Conservation (phyloP, 306 rosid species). For the Mimosa bimucronata region DNA sequence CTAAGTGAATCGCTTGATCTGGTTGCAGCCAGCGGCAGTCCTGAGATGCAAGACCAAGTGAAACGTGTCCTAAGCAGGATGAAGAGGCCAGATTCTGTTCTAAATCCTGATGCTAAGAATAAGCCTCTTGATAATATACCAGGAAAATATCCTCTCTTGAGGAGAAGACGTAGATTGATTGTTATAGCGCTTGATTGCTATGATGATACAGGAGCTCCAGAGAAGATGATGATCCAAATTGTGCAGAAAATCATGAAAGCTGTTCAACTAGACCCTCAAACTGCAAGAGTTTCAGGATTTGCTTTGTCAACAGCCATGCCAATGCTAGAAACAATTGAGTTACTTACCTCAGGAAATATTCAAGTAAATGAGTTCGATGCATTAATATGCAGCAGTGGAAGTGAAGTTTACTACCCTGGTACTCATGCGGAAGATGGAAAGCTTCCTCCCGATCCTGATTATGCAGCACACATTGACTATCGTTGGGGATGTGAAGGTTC, state of each 20-base stretch:
- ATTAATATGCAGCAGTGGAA: slow-evolving; percentile 68
- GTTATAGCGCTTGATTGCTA: slow-evolving; percentile 69
- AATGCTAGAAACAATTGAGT: slow-evolving; percentile 56
- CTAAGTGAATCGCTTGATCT: slow-evolving; percentile 38
- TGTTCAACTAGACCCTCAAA: slow-evolving; percentile 54
- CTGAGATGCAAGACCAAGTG: slow-evolving; percentile 70
- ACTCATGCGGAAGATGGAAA: slow-evolving; percentile 53
- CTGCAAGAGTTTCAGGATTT: slow-evolving; percentile 57
- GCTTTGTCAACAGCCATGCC: slow-evolving; percentile 76
- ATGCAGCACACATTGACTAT: slow-evolving; percentile 64
- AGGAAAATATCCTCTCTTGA: slow-evolving; percentile 61
- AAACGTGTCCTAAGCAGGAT: slow-evolving; percentile 64
- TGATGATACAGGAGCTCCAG: slow-evolving; percentile 53
- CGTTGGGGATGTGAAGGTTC: slow-evolving; percentile 74
- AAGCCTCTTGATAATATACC: slow-evolving; percentile 50
- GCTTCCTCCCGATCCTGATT: slow-evolving; percentile 66
- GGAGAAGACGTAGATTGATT: slow-evolving; percentile 61
- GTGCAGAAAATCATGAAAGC: slow-evolving; percentile 63
- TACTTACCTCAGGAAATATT: slow-evolving; percentile 55
- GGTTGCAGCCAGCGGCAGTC: slow-evolving; percentile 44
- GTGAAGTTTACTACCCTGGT: slow-evolving; percentile 71
- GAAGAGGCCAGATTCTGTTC: slow-evolving; percentile 44
- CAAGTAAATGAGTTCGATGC: slow-evolving; percentile 61
- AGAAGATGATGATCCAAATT: slow-evolving; percentile 51
- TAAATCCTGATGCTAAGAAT: slow-evolving; percentile 40